phyloP scores from a whole-genome alignment of 2,329 filamentous ascomycete species.

The Leptodontidium sp. region DNA sequence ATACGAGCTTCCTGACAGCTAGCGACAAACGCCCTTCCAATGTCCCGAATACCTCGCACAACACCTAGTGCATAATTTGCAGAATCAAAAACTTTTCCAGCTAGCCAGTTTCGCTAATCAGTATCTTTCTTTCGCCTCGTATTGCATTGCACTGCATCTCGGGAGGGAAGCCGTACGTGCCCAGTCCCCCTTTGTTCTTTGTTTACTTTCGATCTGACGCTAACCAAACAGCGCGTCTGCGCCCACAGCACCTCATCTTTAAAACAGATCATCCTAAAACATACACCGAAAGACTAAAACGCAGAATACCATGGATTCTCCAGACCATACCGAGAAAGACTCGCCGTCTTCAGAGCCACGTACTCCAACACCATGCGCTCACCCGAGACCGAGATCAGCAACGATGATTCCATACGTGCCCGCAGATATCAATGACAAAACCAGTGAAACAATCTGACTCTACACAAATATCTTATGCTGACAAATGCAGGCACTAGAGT shows the following conservation, averaged over 20 bases:
- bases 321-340: not conserved
- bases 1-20: slow-evolving; percentile 1
- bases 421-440: not conserved
- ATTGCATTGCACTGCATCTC: not conserved
- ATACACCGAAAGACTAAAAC: not conserved
- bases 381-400: not conserved
- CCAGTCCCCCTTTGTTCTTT: not conserved
- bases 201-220: slow-evolving; percentile 1
- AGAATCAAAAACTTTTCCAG: too few species aligned
- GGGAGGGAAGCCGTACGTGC: not conserved
- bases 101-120: not conserved
- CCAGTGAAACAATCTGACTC: not conserved
- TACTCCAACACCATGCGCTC: not conserved
- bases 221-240: not conserved
- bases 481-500: not conserved
- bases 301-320: not conserved
- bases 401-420: slow-evolving; percentile 7
- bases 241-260: too few species aligned
- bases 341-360: not conserved
- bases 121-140: not conserved
- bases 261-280: too few species aligned
- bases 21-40: slow-evolving; percentile 5
- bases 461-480: not conserved
- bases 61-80: not conserved
- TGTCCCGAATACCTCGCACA: not conserved